Evolutionary conservation across 2,329 filamentous ascomycete species (phyloP).

Genomic region (Nemania serpens): DNA sequence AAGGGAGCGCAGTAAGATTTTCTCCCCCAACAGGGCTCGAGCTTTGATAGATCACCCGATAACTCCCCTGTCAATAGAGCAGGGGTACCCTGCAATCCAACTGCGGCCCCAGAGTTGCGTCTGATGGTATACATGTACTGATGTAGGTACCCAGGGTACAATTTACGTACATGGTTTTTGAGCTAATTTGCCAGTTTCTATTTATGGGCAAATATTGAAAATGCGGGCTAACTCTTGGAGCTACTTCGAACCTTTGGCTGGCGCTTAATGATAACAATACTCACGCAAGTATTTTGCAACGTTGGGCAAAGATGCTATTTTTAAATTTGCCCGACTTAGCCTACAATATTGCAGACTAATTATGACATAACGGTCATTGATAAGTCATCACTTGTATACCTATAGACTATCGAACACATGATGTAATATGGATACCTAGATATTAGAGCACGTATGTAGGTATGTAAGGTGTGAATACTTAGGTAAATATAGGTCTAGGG

Average conservation of each 20-base stretch:
- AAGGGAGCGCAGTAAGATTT: slow-evolving; percentile 18
- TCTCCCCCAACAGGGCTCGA: slow-evolving; percentile 11
- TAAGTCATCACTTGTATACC: neutral
- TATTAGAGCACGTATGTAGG: neutral
- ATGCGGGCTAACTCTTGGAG: slow-evolving; percentile 31
- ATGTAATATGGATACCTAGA: too few relatives aligned
- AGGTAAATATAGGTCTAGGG: slow-evolving; percentile 5
- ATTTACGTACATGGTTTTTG: neutral
- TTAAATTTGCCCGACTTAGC: slow-evolving; percentile 38
- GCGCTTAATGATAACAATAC: slow-evolving; percentile 36
- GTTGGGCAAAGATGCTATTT: slow-evolving; percentile 38
- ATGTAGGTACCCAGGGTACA: neutral
- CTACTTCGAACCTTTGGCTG: slow-evolving; percentile 30
- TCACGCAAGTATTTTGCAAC: slow-evolving; percentile 29
- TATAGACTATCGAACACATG: neutral
- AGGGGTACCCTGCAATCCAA: slow-evolving; percentile 1
- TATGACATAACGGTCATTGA: slow-evolving; percentile 21
- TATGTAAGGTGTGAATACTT: neutral
- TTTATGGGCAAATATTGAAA: slow-evolving; percentile 34
- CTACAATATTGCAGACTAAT: slow-evolving; percentile 31
- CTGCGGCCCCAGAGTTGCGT: neutral
- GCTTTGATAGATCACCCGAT: slow-evolving; percentile 27
- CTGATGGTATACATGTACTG: neutral
- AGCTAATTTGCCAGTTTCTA: slow-evolving; percentile 31
- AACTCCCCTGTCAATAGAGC: slow-evolving; percentile 6